Evolutionary conservation across 23 red algal genomes (phyloP), one percentile per base, ranked within the genome.

Genomic region (Gracilariopsis chorda): DNA sequence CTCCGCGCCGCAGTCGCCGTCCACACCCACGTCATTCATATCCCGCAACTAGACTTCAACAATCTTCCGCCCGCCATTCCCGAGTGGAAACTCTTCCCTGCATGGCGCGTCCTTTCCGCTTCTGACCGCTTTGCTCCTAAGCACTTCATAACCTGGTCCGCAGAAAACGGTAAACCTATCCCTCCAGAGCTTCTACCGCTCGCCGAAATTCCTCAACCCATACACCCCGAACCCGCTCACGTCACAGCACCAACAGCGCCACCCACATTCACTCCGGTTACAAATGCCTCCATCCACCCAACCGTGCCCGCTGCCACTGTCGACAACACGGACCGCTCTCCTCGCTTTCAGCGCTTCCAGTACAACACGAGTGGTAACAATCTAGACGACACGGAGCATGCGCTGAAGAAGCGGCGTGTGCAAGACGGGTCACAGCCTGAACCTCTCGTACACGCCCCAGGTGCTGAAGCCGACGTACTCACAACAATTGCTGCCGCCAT

Each of bases 31-130:
- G 68, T 70, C 23, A 89, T 78, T 57, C 35, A 64, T 34, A 57
- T 80, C 9, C 61, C 59, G 52, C 28, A 73, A 12, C 47, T 89
- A 28, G 69, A 89, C 29, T 78, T 89, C 69, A 57, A 89, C 41
- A 58, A 77, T 76, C 40, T 89, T 69, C 44, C 65, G 28, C 55
- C 67, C 4, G 42, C 49, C 28, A 69, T 62, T 73, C 51, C 65
- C 8, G 85, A 89, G 2, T 89, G 85, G 85, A 89, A 89, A 69
- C 19, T 89, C 25, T 89, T 62, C 60, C 49, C 44, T 29, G 85
- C 85, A 16, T 89, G 85, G 85, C 51, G 70, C 0, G 51, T 78
- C 4, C 85, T 89, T 8, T 34, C 46, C 53, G 41, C 42, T 37
- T 78, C 61, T 23, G 34, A 51, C 33, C 46, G 70, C 29, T 89